Evolutionary conservation across 1,284 basidiomycete species (phyloP).

Genomic region (Puccinia brachypodii): DNA sequence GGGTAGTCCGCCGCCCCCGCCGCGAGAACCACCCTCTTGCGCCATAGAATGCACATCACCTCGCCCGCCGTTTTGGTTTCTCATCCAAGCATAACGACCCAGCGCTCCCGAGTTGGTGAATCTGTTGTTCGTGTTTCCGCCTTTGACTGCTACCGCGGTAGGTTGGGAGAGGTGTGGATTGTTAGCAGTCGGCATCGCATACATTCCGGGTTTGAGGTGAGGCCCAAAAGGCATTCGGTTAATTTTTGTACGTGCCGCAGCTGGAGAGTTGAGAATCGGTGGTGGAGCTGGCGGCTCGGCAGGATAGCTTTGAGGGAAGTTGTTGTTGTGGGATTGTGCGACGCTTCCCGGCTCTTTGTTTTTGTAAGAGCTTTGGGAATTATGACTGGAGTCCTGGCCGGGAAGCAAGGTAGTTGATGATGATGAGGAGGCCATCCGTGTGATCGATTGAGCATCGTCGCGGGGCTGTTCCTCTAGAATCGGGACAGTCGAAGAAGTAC

Average conservation of each 20-base stretch:
- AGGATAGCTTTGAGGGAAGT: neutral
- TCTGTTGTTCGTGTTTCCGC: neutral
- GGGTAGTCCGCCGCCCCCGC: neutral
- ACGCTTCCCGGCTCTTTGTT: conserved; percentile 4
- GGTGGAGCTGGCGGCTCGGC: neutral
- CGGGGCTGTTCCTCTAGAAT: conserved; percentile 17
- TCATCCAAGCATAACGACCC: conserved; percentile 47
- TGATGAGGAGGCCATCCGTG: conserved; percentile 30
- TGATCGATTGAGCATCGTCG: conserved; percentile 29
- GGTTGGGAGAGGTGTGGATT: conserved; percentile 2
- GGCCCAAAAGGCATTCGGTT: conserved; percentile 19
- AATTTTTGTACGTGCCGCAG: conserved; percentile 23
- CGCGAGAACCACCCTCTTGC: conserved; percentile 8
- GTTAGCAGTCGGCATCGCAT: neutral
- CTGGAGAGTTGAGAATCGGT: conserved; percentile 10
- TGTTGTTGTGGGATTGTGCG: neutral
- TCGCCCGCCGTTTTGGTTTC: conserved; percentile 7
- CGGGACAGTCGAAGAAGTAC: conserved; percentile 35
- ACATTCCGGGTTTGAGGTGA: conserved; percentile 1
- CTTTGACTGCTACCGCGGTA: conserved; percentile 16
- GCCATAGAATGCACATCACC: neutral
- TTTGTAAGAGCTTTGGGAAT: neutral
- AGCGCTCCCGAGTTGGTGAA: conserved; percentile 29
- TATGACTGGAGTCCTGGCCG: neutral
- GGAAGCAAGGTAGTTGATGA: conserved; percentile 39